Percentiles rank a stretch among this genome's conserved stretches.
These are phyloP conservation scores for Hydnomerulius pinastri DNA, from an alignment of 768 basidiomycete species.

Conservation along the genomic window DNA sequence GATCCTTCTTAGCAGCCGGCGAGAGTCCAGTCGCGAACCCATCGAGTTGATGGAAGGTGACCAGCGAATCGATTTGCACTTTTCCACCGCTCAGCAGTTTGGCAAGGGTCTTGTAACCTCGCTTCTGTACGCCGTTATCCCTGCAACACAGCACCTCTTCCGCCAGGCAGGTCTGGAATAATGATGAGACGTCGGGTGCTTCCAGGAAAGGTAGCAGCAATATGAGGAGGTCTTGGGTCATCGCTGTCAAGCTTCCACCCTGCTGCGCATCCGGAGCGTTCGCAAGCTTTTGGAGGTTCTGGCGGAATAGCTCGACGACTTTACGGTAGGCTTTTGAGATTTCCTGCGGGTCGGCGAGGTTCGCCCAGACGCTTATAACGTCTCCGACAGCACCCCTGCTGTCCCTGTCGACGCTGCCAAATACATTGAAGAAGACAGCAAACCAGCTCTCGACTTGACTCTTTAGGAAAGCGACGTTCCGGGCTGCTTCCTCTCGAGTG, in stretches of 20 bases:
- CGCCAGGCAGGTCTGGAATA: conserved; percentile 73
- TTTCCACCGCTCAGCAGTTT: conserved; percentile 70
- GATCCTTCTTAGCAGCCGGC: conserved; percentile 92
- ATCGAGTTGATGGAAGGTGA: conserved; percentile 65
- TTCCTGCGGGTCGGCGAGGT: conserved; percentile 77
- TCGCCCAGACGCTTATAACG: conserved; percentile 84
- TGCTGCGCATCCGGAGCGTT: conserved; percentile 33
- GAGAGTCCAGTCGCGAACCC: conserved; percentile 64
- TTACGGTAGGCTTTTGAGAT: conserved; percentile 81
- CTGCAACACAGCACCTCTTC: conserved; percentile 67
- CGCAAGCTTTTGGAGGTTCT: conserved; percentile 52
- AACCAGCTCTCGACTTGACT: conserved; percentile 90
- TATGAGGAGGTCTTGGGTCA: conserved; percentile 83
- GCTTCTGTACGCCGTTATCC: conserved; percentile 93
- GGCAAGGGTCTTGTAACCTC: conserved; percentile 86
- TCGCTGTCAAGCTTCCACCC: conserved; percentile 50
- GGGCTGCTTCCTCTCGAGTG: conserved; percentile 57
- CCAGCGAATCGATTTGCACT: conserved; percentile 53
- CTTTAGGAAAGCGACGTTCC: conserved; percentile 72
- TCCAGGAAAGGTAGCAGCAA: conserved; percentile 80
- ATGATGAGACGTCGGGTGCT: conserved; percentile 52
- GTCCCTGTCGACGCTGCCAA: conserved; percentile 80
- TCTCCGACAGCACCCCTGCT: conserved; percentile 78
- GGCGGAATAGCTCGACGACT: conserved; percentile 68
- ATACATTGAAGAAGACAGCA: conserved; percentile 96